phyloP scores from a whole-genome alignment of 148 eudicot genomes.

The Euryodendron excelsum region DNA sequence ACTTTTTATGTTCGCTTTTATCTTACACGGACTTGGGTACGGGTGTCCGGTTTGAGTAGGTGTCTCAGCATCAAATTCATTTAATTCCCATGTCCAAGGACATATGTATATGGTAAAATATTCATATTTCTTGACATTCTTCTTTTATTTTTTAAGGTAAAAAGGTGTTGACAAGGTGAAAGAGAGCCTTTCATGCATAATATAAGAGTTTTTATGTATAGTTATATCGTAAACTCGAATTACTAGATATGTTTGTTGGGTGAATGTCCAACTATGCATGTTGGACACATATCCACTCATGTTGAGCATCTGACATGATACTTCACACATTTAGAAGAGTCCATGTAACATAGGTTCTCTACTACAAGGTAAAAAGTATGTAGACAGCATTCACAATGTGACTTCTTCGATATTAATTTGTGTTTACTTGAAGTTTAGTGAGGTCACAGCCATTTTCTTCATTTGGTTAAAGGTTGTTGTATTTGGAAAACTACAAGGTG shows the following conservation, averaged over 20 bases:
- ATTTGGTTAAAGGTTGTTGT: not conserved
- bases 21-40: too few relatives aligned
- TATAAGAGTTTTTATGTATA: too few relatives aligned
- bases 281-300: not conserved
- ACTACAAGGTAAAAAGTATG: not conserved
- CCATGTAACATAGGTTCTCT: not conserved
- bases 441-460: not conserved
- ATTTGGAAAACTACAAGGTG: not conserved
- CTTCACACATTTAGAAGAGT: not conserved
- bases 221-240: not conserved
- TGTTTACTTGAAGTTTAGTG: not conserved
- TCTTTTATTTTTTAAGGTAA: too few relatives aligned
- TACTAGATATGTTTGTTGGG: not conserved
- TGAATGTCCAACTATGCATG: not conserved
- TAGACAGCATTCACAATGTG: not conserved
- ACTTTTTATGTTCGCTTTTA: too few relatives aligned
- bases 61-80: too few relatives aligned
- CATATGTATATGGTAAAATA: too few relatives aligned
- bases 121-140: too few relatives aligned
- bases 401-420: not conserved
- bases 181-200: too few relatives aligned
- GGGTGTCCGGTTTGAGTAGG: too few relatives aligned
- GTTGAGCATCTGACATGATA: not conserved
- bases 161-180: not conserved
- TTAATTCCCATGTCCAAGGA: too few relatives aligned